These are phyloP conservation scores for Globisporangium emineosum DNA, from an alignment of 352 stramenopile species.

Conservation along the genomic window DNA sequence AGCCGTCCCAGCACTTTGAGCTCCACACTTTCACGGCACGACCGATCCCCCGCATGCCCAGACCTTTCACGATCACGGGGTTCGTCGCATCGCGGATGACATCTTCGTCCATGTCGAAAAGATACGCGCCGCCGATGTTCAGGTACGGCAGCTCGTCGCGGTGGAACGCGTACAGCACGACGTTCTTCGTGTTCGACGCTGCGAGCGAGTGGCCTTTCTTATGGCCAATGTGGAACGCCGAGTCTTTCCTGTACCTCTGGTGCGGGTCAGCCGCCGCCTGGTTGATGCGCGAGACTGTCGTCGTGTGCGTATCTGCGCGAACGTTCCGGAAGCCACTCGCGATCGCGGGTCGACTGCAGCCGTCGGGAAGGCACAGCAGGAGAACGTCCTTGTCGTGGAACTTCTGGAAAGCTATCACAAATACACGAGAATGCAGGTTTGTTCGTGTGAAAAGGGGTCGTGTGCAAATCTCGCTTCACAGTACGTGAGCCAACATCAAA, in stretches of 20 bases:
- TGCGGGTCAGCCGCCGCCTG: slow-evolving; percentile 20
- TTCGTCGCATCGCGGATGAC: slow-evolving; percentile 20
- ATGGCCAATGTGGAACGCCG: background rate
- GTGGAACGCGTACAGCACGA: slow-evolving; percentile 57
- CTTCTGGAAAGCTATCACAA: slow-evolving; percentile 44
- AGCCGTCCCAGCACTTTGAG: slow-evolving; percentile 13
- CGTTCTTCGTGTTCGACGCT: slow-evolving; percentile 20
- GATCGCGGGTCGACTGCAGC: slow-evolving; percentile 35
- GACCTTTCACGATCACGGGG: slow-evolving; percentile 50
- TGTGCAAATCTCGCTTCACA: background rate
- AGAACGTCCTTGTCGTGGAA: slow-evolving; percentile 61
- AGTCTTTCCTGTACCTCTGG: slow-evolving; percentile 13
- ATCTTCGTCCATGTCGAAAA: slow-evolving; percentile 32
- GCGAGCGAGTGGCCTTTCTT: slow-evolving; percentile 15
- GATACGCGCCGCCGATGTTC: slow-evolving; percentile 25
- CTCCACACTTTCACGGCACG: slow-evolving; percentile 18
- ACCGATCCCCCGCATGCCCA: slow-evolving; percentile 41
- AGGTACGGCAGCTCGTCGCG: slow-evolving; percentile 66
- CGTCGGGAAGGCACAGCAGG: slow-evolving; percentile 48
- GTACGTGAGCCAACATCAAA: background rate
- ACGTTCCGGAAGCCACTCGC: slow-evolving; percentile 47
- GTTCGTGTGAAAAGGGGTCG: too few species aligned
- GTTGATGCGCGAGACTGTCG: slow-evolving; percentile 38
- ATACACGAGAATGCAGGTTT: background rate
- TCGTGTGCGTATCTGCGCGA: slow-evolving; percentile 29